phyloP scores from a whole-genome alignment of 1,284 basidiomycete genomes.

The Papiliotrema fonsecae region DNA sequence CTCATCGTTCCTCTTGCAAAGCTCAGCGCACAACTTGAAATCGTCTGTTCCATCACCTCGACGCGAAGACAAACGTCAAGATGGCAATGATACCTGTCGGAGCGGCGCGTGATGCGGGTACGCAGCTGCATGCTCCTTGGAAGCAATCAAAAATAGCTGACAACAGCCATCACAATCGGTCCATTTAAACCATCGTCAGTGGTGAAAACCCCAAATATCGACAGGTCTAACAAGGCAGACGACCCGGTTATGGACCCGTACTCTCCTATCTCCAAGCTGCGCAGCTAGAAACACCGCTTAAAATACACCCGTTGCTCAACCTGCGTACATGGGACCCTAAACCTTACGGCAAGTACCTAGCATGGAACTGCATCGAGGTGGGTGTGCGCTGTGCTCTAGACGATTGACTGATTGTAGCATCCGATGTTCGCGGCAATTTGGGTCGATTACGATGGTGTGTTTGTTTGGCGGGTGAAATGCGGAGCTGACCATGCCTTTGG shows the following conservation, averaged over 20 bases:
- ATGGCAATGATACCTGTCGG: conserved; percentile 27
- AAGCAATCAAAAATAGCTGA: too few species aligned
- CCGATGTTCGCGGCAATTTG: conserved; percentile 46
- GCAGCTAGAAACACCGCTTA: conserved; percentile 37
- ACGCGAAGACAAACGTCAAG: too few species aligned
- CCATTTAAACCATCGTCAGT: conserved; percentile 44
- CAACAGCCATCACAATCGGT: conserved; percentile 34
- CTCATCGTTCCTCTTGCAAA: too few species aligned
- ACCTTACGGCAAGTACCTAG: conserved; percentile 39
- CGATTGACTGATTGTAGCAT: conserved; percentile 17
- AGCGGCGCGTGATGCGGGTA: conserved; percentile 28
- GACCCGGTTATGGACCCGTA: conserved; percentile 43
- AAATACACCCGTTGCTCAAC: conserved; percentile 42
- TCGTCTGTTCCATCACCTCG: neutral
- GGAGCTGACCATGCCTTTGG: neutral
- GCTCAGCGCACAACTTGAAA: too few species aligned
- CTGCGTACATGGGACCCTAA: conserved; percentile 40
- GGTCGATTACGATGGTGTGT: conserved; percentile 38
- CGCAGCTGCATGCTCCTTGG: conserved; percentile 1
- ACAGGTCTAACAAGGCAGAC: conserved; percentile 14
- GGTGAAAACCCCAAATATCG: neutral
- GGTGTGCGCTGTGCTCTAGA: conserved; percentile 3
- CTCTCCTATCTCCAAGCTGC: conserved; percentile 43
- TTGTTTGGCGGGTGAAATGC: neutral
- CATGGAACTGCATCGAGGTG: conserved; percentile 41